Evolutionary conservation across 352 stramenopile species (phyloP), one percentile per base, ranked within the genome.

Genomic region (Globisporangium rhizosaccharum): DNA sequence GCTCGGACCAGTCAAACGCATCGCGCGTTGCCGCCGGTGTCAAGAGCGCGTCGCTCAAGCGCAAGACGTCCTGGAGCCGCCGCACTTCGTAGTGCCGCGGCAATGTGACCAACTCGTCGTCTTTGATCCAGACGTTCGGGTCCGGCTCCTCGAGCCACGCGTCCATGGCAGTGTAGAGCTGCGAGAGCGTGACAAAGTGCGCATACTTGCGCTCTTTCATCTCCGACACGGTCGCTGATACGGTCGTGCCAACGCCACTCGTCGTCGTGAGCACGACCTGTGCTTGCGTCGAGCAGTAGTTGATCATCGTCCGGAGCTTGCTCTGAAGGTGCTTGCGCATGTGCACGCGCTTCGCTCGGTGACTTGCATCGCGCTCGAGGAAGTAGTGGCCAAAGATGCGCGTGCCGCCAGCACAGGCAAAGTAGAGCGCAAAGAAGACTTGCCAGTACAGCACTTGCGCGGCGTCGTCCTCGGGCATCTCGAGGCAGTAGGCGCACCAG

Each of bases 91-190:
- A 95, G 49, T 94, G 86, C 1, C 76, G 71, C 33, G 86, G 86
- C 3, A 95, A 70, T 3, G 76, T 76, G 39, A 73, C 69, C 5
- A 93, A 53, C 52, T 93, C 76, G 9, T 88, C 78, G 56, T 90
- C 76, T 47, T 85, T 87, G 0, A 92, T 68, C 81, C 84, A 91
- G 20, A 75, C 73, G 33, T 92, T 92, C 9, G 86, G 84, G 59
- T 95, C 77, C 2, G 69, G 67, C 59, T 92, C 84, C 60, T 94
- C 86, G 11, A 95, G 71, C 86, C 86, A 95, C 33, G 84, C 77
- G 57, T 94, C 84, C 86, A 95, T 94, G 12, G 82, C 86, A 33
- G 82, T 86, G 57, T 88, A 90, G 42, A 88, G 62, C 52, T 87
- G 78, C 11, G 81, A 84, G 12, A 90, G 68, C 23, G 69, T 68